Base-by-base conservation (phyloP, 106 monocot genomes). In the Dactylorhiza incarnata region DNA sequence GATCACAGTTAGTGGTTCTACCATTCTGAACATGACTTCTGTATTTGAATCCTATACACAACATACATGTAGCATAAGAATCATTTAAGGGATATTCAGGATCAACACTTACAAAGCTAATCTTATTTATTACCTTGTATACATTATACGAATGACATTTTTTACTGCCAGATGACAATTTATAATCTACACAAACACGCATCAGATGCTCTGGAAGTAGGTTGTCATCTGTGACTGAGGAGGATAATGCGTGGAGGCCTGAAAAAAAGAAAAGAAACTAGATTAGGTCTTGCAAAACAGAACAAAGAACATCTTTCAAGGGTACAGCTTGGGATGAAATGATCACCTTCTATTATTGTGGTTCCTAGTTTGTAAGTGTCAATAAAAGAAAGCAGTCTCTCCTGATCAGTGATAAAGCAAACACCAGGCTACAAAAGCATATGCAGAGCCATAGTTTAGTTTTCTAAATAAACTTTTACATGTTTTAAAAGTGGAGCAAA, bases 131-230 rank as follows among this genome's bases (percentile, higher is more conserved):
- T 49, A 92, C 92, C 90, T 87, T 90, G 81, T 96, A 93, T 6
- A 92, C 62, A 72, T 92, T 93, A 78, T 81, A 88, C 6, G 45
- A 20, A 52, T 67, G 53, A 62, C 16, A 43, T 68, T 29, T 43
- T 77, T 74, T 71, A 62, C 45, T 69, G 29, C 58, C 74, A 50
- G 71, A 75, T 16, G 72, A 81, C 65, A 70, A 67, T 76, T 86
- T 71, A 72, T 66, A 81, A 68, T 89, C 85, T 65, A 93, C 81
- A 51, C 85, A 89, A 46, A 87, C 43, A 45, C 71, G 66, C 29
- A 96, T 76, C 50, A 96, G 71, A 58, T 96, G 93, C 75, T 96
- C 95, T 7, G 84, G 82, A 52, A 87, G 76, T 56, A 96, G 83
- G 24, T 79, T 81, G 71, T 96, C 90, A 80, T 96, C 95, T 45